Base-by-base conservation (phyloP, 1,139 yeast species). In the Casaregolazyma suthepensis region DNA sequence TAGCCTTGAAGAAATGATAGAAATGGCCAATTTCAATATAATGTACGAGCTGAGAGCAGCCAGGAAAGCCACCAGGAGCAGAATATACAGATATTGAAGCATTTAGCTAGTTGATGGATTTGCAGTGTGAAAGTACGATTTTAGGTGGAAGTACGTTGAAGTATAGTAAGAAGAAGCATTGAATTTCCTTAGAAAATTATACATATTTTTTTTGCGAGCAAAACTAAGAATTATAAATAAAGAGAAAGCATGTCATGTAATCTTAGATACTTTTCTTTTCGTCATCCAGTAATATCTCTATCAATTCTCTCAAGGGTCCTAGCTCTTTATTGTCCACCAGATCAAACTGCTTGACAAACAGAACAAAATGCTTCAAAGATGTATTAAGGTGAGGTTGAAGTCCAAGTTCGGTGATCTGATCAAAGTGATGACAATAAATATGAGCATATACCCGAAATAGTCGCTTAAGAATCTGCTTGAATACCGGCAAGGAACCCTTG, bases 371-470 rank as follows among this genome's bases (percentile, higher is more conserved):
- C 72, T 94, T 93, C 65, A 93, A 82, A 63, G 96, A 85, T 4
- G 99, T 93, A 68, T 93, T 93, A 61, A 93, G 76, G 64, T 93
- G 96, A 26, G 96, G 87, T 69, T 91, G 96, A 62, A 93, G 75
- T 1, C 96, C 96, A 62, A 93, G 76, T 66, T 91, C 98, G 46
- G 90, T 81, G 54, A 93, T 87, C 68, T 91, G 96, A 68, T 90
- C 96, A 71, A 93, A 93, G 69, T 93, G 99, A 66, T 93, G 98
- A 66, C 99, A 93, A 70, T 93, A 93, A 46, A 93, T 88, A 71
- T 93, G 99, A 2, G 99, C 98, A 67, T 94, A 94, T n/a, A 93
- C 90, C 67, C 99, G 79, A 69, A 91, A 93, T 56, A 93, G 74
- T 60, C 99, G 80, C 70, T 91, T 90, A 74, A 91, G 81, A 49